Base-by-base conservation (phyloP, 2,329 filamentous ascomycete species). In the Teratosphaeria zuluensis region DNA sequence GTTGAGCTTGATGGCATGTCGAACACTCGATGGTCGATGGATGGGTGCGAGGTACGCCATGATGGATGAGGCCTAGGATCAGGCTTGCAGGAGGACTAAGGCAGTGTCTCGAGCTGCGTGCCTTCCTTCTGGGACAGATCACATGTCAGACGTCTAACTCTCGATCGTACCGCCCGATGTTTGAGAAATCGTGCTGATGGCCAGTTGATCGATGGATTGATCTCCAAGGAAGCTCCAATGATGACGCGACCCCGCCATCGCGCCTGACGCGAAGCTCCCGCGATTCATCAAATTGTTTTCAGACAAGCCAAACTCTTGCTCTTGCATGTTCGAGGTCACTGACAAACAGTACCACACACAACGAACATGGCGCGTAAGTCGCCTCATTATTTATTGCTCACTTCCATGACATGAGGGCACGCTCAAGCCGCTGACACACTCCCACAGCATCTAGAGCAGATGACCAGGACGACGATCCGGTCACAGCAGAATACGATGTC, bases 41-140 rank as follows among this genome's bases (percentile, higher is more conserved):
- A 99, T 94, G 46, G 94, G 92, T 62, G 90, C 91, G 69, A 99
- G 80, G 74, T 97, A 99, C 56, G 94, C 89, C 94, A 99, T 99
- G 60, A 46, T 70, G 31, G 51, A 31, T 21, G 28, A 54, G 2
- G 48, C 24, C 24, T 28, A 28, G 24, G 24, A 28, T 28, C 24
- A 28, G 24, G 24, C 24, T 2, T 28, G 24, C 24, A 28, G 2
- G 4, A 28, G 24, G 24, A 28, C 51, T 28, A 21, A 4, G 16
- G 6, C 16, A 19, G n/a, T 21, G 9, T 1, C 6, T 19, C n/a
- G 16, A 21, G n/a, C n/a, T n/a, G 16, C 42, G 42, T 48, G 42
- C 42, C 42, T 53, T 53, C 52, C 52, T n/a, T 8, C 31, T n/a
- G 7, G 24, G 28, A 7, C 19, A 6, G 21, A 16, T 42, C 35